Base-by-base conservation (phyloP, 176 grass and related monocot genomes). In the Oryza meyeriana region DNA sequence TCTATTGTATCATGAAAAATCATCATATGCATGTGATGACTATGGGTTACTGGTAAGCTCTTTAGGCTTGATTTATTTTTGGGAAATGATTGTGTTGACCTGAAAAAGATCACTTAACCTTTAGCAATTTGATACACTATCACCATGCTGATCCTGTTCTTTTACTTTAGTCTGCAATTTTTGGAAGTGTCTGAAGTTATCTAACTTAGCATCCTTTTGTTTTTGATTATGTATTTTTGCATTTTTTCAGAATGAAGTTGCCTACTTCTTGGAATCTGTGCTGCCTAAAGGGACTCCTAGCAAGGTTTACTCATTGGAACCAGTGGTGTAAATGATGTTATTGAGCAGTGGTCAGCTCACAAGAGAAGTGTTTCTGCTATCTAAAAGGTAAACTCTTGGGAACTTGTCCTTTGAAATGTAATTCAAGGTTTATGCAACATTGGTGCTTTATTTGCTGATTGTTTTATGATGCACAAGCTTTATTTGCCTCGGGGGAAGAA, bases 1-100 rank as follows among this genome's bases (percentile, higher is more conserved):
- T 84, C 78, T 98, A 71, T 64, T 84, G n/a, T 81, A 79, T 87
- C 81, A 94, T 5, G 95, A 98, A 85, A 91, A 87, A 86, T 98
- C 95, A 83, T 82, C 88, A 28, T 89, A 80, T 64, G 86, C 78
- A 40, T 85, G 88, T 69, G 88, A 93, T 81, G 95, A 93, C 82
- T 89, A 93, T 57, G 81, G 90, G 34, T 91, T 94, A 81, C 86
- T 87, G 84, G 95, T 98, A 87, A 50, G 83, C 66, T 76, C 34
- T 66, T 50, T 64, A 41, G 22, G 25, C 40, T 79, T 94, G 63
- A 74, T 87, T 79, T 42, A 59, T 58, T 68, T 66, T 28, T 36
- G 27, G 41, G 24, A 31, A 0, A 30, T 75, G 36, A 58, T 64
- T 44, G 61, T 87, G 78, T 12, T 77, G 34, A 30, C 28, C 62